Percentiles rank a stretch among this genome's conserved stretches.
Evolutionary conservation across 805 yeast species (phyloP).

Genomic region (Ogataea pini): DNA sequence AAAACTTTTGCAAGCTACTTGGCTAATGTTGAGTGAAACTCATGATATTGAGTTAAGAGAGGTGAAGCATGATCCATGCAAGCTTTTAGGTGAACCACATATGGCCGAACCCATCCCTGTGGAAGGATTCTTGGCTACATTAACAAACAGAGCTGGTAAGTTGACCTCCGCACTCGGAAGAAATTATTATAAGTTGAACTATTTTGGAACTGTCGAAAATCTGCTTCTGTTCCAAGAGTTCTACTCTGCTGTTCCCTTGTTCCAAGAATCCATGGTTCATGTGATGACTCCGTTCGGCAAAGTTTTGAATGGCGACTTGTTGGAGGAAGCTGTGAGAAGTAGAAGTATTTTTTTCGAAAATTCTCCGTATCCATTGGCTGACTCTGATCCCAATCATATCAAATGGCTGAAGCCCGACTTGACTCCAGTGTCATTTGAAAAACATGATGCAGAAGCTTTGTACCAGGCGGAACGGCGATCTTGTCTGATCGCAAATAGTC

Average conservation of each 20-base stretch:
- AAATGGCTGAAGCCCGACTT: conserved; percentile 55
- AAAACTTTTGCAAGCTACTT: conserved; percentile 42
- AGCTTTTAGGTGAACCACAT: conserved; percentile 24
- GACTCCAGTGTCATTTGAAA: conserved; percentile 42
- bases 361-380: conserved; percentile 56
- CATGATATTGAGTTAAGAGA: conserved; percentile 65
- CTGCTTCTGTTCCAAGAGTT: conserved; percentile 60
- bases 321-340: conserved; percentile 20
- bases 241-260: conserved; percentile 61
- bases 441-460: conserved; percentile 58
- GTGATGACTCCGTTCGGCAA: conserved; percentile 39
- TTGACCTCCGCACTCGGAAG: conserved; percentile 28
- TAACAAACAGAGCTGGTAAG: conserved; percentile 52
- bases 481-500: conserved; percentile 54
- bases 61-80: conserved; percentile 41
- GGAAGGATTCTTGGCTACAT: conserved; percentile 75
- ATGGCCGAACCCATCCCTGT: conserved; percentile 66
- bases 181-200: conserved; percentile 54
- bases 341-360: conserved; percentile 45
- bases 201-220: conserved; percentile 63
- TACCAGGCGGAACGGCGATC: conserved; percentile 65
- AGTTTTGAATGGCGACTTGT: conserved; percentile 28
- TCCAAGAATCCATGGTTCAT: conserved; percentile 27
- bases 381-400: conserved; percentile 50
- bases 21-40: conserved; percentile 44